phyloP scores from a whole-genome alignment of 2,329 filamentous ascomycete genomes.

The Whalleya microplaca region DNA sequence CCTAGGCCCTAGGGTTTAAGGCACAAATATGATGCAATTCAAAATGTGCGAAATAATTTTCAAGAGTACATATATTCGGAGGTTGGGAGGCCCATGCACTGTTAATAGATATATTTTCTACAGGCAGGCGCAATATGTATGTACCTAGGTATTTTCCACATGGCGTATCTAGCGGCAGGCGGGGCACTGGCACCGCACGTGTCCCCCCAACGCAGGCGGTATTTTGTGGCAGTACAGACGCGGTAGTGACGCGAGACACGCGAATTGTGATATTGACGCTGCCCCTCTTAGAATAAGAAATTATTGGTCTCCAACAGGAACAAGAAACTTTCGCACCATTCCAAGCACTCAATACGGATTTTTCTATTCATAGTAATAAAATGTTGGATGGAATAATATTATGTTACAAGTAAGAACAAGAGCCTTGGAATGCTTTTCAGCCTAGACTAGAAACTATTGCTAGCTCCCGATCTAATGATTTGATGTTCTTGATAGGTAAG shows the following conservation, averaged over 20 bases:
- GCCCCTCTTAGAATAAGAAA: not conserved
- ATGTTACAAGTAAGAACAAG: not conserved
- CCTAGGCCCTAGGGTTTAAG: not conserved
- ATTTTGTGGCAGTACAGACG: constrained; percentile 12
- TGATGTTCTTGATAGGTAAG: no score
- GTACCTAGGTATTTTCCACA: not conserved
- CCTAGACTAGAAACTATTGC: not conserved
- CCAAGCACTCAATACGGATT: not conserved
- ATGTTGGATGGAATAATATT: not conserved
- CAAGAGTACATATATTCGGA: not conserved
- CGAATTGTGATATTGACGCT: not conserved
- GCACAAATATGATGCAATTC: not conserved
- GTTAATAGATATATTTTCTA: no score
- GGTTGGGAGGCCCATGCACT: no score
- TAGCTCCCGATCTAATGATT: not conserved
- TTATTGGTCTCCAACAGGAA: not conserved
- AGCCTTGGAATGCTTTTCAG: not conserved
- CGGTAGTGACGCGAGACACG: constrained; percentile 19
- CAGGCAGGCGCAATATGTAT: not conserved
- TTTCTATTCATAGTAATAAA: not conserved
- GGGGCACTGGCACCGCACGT: not conserved
- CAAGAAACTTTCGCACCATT: not conserved
- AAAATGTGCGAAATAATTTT: not conserved
- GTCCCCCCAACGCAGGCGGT: constrained; percentile 1
- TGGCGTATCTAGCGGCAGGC: no score